Evolutionary conservation across 805 yeast species (phyloP), one percentile per base, ranked within the genome.

Genomic region (Ogataea henricii): DNA sequence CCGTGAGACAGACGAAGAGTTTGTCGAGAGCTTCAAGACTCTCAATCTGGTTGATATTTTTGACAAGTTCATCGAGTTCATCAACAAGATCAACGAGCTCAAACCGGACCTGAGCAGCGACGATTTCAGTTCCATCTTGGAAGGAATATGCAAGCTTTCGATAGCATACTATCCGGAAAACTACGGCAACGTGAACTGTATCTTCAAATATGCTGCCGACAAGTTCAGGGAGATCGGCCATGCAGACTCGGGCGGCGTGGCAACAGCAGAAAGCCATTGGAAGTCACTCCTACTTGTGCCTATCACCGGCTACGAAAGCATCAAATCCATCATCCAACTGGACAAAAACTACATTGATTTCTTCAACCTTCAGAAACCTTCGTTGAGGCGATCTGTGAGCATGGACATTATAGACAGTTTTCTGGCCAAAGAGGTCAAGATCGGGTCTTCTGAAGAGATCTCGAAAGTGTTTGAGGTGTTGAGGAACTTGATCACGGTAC

Each of bases 41-140:
- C 42, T 51, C 14, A 50, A 53, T 29, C 51, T 56, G 21, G 44
- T 43, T 9, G 62, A 55, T 27, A 64, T 88, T 29, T 88, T 90
- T 60, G 74, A 74, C 30, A 74, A 74, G 14, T 85, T 90, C 62
- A 83, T 90, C 82, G 65, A 68, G 10, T 88, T 87, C 62, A 76
- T 87, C 48, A 64, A 73, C 27, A 76, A 75, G 38, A 63, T 90
- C 27, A 73, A 75, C 45, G 72, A 79, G 40, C 66, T 74, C 8
- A 80, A 85, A 50, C 85, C 88, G 0, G 85, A 82, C 41, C 66
- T 89, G n/a, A 71, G 89, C 0, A 60, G 78, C n/a, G 81, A 77
- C 23, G 92, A 87, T 50, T 79, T 80, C 46, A 76, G 87, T 7
- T 72, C 77, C 1, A 71, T 90, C 17, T 69, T 89, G 38, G 84